phyloP scores from a whole-genome alignment of 192 early-diverging fungal genomes.

The Entomortierella beljakovae region DNA sequence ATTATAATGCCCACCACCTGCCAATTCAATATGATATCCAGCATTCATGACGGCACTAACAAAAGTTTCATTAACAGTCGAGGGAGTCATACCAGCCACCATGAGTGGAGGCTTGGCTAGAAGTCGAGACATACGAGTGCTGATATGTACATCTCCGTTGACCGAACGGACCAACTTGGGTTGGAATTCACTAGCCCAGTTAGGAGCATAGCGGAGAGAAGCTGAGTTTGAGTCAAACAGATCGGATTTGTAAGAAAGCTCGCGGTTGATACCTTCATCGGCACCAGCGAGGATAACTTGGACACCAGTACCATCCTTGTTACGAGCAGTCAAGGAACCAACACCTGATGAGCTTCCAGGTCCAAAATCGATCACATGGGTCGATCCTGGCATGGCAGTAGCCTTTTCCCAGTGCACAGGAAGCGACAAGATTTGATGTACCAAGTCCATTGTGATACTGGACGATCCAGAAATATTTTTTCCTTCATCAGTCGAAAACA shows the following conservation, averaged over 20 bases:
- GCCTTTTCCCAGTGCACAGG: conserved; percentile 84
- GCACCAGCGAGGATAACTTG: conserved; percentile 75
- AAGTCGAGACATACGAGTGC: conserved; percentile 88
- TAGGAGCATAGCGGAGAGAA: conserved; percentile 79
- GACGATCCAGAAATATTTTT: conserved; percentile 74
- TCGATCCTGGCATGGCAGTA: conserved; percentile 65
- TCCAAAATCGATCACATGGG: conserved; percentile 96
- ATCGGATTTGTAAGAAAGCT: conserved; percentile 78
- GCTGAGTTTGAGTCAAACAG: conserved; percentile 84
- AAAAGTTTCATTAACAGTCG: conserved; percentile 81
- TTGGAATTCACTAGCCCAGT: conserved; percentile 90
- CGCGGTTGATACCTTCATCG: conserved; percentile 70
- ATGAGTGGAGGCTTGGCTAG: conserved; percentile 90
- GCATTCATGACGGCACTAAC: conserved; percentile 89
- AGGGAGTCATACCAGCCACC: conserved; percentile 97
- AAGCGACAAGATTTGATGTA: conserved; percentile 76
- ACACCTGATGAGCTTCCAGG: conserved; percentile 88
- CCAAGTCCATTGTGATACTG: conserved; percentile 73
- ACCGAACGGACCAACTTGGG: conserved; percentile 83
- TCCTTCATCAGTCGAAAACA: conserved; percentile 85
- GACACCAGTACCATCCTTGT: conserved; percentile 88
- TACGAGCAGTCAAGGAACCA: conserved; percentile 84
- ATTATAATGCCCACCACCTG: conserved; percentile 91
- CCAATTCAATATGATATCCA: conserved; percentile 92
- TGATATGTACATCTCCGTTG: conserved; percentile 82